Base-by-base conservation (phyloP, 2,329 filamentous ascomycete genomes). In the Myrmaecium sp. region DNA sequence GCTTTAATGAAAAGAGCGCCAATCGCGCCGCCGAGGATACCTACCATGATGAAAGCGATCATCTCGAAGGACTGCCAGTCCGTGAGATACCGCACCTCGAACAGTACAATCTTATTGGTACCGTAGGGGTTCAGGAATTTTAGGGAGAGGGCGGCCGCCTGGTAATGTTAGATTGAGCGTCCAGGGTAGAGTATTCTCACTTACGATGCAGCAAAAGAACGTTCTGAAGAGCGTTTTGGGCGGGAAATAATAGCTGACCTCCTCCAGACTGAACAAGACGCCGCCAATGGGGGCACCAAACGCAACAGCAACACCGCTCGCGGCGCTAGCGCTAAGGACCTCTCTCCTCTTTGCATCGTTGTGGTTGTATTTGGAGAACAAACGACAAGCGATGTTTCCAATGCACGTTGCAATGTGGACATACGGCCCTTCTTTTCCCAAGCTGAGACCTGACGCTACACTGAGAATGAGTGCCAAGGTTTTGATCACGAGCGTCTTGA, bases 1-100 rank as follows among this genome's bases (percentile, higher is more conserved):
- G 83, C 84, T 54, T 98, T 98, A 62, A 95, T 98, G 54, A 98
- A 98, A 2, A 94, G 53, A 2, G 89, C 89, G 9, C 89, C 89
- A 6, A 77, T 60, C 0, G 76, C 72, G 25, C 89, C 89, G 13
- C 89, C 89, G 17, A 94, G 56, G 7, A 89, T 58, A 6, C 89
- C 89, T 2, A 93, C 69, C n/a, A 86, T 52, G 26, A 91, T 72
- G 51, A 95, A 98, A 30, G 70, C 72, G 19, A 67, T 62, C 26
- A 98, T 66, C 51, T 98, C 89, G 46, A 95, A 95, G 43, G 81
- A 82, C 38, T 82, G 73, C 89, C 89, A 98, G 46, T 95, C 86
- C 1, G 74, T 68, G 7, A 80, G 51, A 46, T 95, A 98, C 7
- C 84, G 73, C 26, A 98, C 83, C 49, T 95, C 74, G 48, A 98